Base-by-base conservation (phyloP, 2,329 filamentous ascomycete genomes). In the Paracorniculantispora psalliotae region DNA sequence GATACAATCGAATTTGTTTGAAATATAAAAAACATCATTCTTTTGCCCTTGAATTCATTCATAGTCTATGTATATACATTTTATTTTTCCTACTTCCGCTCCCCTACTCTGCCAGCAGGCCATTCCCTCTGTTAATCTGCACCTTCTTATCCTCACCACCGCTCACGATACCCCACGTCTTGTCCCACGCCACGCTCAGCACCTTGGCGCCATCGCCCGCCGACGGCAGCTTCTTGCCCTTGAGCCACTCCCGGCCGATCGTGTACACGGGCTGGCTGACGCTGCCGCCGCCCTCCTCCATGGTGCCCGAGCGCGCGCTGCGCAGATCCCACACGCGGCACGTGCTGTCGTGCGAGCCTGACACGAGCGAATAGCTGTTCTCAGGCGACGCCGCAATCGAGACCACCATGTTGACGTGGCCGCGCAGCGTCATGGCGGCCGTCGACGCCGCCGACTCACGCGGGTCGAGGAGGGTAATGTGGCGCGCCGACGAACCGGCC, bases 261-360 rank as follows among this genome's bases (percentile, higher is more conserved):
- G 84, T 71, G 80, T 90, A 85, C 77, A 96, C 76, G 78, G 87
- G 73, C 81, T 93, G 79, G 83, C 90, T 73, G 74, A 92, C 69
- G 80, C 82, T 75, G 71, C 83, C 76, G 68, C 84, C 77, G 67
- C 86, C 78, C 71, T 87, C 82, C 70, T 86, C 75, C n/a, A 10
- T 26, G 17, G 79, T 80, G 9, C 79, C 82, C 19, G 77, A 81
- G 71, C 85, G 79, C 56, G 83, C 84, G 67, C 85, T 88, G 57
- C 94, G 82, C 64, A 97, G 81, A 78, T 99, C 94, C 94, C 94
- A 99, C 51, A 99, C 86, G 54, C 92, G 84, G 68, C 91, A 94
- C 1, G 91, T 96, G 35, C 93, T 92, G 72, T 99, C 94, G 73
- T 96, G 90, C 48, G 89, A 90, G n/a, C 85, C 93, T 33, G 89